Conservation (phyloP, 73 alveolate species). For the Tetrahymena malaccensis region DNA sequence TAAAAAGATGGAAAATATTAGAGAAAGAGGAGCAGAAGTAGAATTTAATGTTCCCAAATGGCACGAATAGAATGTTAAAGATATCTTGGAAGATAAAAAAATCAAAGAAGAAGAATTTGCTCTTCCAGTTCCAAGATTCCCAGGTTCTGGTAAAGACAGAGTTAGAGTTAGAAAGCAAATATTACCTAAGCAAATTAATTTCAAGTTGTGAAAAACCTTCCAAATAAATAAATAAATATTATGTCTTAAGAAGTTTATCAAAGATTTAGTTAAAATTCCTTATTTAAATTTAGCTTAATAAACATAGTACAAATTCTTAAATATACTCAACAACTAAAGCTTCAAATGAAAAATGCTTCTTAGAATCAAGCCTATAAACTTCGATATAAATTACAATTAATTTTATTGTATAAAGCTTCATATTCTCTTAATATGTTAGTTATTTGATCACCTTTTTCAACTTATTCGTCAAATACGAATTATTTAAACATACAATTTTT, state of each 20-base stretch:
- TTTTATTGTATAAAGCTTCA: neutral
- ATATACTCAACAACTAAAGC: neutral
- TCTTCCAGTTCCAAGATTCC: slow-evolving; percentile 15
- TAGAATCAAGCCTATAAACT: neutral
- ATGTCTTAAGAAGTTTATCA: neutral
- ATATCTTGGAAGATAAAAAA: neutral
- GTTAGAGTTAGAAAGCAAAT: slow-evolving; percentile 11
- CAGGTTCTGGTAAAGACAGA: slow-evolving; percentile 28
- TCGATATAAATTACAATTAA: neutral
- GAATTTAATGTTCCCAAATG: slow-evolving; percentile 46
- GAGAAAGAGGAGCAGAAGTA: slow-evolving; percentile 63
- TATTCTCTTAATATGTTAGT: neutral
- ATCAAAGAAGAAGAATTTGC: slow-evolving; percentile 4
- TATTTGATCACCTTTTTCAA: neutral
- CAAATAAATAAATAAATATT: neutral
- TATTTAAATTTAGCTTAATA: neutral
- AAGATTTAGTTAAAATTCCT: neutral
- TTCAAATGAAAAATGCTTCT: neutral
- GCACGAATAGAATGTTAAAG: slow-evolving; percentile 28
- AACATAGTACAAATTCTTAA: neutral
- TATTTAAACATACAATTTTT: too few relatives aligned
- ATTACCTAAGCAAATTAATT: slow-evolving; percentile 5
- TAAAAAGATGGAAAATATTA: slow-evolving; percentile 47
- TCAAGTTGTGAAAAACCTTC: neutral
- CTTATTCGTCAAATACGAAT: neutral